Evolutionary conservation across 1,139 yeast genomes (phyloP).

Genomic region (Candida tetrigidarum): DNA sequence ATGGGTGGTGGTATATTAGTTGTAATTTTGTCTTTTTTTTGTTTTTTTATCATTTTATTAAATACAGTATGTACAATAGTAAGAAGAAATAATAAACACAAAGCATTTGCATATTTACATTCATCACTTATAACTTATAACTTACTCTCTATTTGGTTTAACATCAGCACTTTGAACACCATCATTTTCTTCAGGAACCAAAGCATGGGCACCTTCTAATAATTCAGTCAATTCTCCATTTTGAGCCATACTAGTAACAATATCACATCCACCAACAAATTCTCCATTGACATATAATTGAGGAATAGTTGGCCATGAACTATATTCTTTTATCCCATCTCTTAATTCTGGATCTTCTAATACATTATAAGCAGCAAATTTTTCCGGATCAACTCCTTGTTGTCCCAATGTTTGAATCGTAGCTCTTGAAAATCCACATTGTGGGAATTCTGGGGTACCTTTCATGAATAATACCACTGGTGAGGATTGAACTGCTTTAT

Average conservation of each 20-base stretch:
- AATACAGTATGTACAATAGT: conserved; percentile 4
- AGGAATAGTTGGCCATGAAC: conserved; percentile 95
- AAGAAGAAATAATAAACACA: background rate
- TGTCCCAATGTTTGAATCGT: conserved; percentile 93
- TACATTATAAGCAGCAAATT: conserved; percentile 97
- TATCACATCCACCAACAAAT: conserved; percentile 98
- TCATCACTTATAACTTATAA: background rate
- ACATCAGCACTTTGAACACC: conserved; percentile 36
- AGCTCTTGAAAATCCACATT: conserved; percentile 97
- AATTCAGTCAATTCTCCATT: conserved; percentile 87
- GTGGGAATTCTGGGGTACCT: conserved; percentile 98
- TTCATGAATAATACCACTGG: conserved; percentile 96
- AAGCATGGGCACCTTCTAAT: conserved; percentile 76
- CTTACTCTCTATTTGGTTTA: conserved; percentile 32
- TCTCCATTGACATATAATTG: conserved; percentile 75
- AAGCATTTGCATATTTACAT: conserved; percentile 3
- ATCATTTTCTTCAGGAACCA: conserved; percentile 73
- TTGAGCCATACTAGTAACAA: conserved; percentile 89
- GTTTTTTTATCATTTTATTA: conserved; percentile 1
- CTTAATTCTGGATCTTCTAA: conserved; percentile 93
- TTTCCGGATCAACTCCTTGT: conserved; percentile 95
- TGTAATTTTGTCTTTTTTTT: background rate
- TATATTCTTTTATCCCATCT: conserved; percentile 90
- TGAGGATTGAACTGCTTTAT: conserved; percentile 81
- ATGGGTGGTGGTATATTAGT: background rate